Conservation (phyloP, 352 stramenopile species). For the Phytophthora ramorum region DNA sequence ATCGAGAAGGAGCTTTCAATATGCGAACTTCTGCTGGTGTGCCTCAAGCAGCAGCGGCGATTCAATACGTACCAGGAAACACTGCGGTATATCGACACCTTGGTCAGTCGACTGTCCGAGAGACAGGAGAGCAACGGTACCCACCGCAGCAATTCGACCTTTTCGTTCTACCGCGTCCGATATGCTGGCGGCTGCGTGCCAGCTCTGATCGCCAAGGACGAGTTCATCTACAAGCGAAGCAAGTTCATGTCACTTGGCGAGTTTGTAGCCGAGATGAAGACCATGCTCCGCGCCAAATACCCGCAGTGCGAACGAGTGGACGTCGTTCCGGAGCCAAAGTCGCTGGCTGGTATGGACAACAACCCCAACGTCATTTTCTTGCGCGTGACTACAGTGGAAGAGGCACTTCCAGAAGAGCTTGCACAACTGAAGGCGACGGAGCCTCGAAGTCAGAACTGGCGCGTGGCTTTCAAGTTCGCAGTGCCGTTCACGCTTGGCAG, state of each 20-base stretch:
- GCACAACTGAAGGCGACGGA: conserved; percentile 24
- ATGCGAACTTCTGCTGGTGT: conserved; percentile 53
- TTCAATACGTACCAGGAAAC: conserved; percentile 62
- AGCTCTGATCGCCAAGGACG: conserved; percentile 41
- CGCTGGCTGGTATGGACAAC: conserved; percentile 40
- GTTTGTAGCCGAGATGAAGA: conserved; percentile 71
- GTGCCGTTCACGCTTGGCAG: conserved; percentile 58
- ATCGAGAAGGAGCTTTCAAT: conserved; percentile 60
- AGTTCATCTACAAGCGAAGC: conserved; percentile 82
- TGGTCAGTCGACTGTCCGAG: conserved; percentile 39
- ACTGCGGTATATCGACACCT: conserved; percentile 46
- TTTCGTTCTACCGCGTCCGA: conserved; percentile 66
- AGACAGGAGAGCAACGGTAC: conserved; percentile 21
- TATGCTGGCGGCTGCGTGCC: conserved; percentile 65
- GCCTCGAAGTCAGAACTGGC: conserved; percentile 11
- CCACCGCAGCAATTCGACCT: conserved; percentile 23
- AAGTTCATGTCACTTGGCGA: conserved; percentile 73
- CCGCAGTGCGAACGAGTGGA: conserved; percentile 65
- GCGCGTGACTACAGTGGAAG: conserved; percentile 52
- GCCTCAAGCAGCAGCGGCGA: conserved; percentile 40
- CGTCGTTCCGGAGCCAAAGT: conserved; percentile 60
- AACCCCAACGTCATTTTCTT: conserved; percentile 72
- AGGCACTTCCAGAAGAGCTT: conserved; percentile 25
- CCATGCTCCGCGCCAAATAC: conserved; percentile 58
- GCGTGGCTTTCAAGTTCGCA: conserved; percentile 50